Conservation (phyloP, 306 rosid genomes). For the Ziziphus jujuba region DNA sequence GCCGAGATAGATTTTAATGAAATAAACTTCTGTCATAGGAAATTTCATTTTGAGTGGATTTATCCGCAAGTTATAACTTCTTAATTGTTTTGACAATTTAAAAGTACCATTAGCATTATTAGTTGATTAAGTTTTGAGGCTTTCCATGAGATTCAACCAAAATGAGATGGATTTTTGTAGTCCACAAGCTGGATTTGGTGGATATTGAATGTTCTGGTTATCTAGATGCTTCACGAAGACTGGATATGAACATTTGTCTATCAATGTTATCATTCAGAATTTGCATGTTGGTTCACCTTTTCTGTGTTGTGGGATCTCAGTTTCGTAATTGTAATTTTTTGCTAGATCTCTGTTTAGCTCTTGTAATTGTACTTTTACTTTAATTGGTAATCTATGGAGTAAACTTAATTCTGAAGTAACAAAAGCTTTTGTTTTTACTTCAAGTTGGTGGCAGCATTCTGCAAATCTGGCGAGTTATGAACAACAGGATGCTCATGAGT, state of each 20-base stretch:
- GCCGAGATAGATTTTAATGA: conserved; percentile 11
- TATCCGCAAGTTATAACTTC: conserved; percentile 7
- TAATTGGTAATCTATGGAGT: conserved; percentile 19
- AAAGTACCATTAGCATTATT: neutral
- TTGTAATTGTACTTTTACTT: neutral
- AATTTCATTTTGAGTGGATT: neutral
- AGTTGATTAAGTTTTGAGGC: conserved; percentile 28
- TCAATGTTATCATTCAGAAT: neutral
- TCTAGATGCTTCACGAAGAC: conserved; percentile 4
- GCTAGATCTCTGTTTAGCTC: conserved; percentile 2
- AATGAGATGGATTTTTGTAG: conserved; percentile 16
- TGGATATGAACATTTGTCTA: conserved; percentile 1
- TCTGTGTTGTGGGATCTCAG: neutral
- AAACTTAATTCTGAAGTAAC: conserved; percentile 41
- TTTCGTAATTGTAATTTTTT: neutral
- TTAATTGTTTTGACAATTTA: conserved; percentile 3
- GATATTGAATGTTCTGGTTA: conserved; percentile 13
- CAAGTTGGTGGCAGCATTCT: conserved; percentile 89
- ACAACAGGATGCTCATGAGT: conserved; percentile 97
- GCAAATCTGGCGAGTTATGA: conserved; percentile 87
- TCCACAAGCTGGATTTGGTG: conserved; percentile 10
- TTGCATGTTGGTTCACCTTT: neutral
- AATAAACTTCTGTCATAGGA: conserved; percentile 14
- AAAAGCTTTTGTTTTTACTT: conserved; percentile 53
- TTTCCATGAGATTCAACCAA: conserved; percentile 16